Conservation (phyloP, 345 rosid genomes). For the Rubroshorea leprosula region DNA sequence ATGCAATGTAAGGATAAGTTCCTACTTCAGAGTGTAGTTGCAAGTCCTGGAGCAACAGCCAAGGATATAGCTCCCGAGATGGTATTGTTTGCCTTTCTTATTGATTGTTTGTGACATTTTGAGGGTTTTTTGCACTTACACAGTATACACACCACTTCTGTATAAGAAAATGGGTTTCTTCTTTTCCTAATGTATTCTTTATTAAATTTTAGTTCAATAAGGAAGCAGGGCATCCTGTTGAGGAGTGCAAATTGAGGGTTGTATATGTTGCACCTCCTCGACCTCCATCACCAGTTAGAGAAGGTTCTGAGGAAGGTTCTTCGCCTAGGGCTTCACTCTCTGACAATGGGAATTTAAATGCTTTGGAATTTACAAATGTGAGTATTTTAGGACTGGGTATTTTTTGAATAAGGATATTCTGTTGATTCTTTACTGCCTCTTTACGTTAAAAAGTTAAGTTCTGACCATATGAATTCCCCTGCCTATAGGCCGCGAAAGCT, state of each 20-base stretch:
- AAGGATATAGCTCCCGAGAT: conserved; percentile 70
- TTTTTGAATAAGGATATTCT: background rate
- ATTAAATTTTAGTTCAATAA: conserved; percentile 46
- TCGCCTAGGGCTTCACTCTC: conserved; percentile 68
- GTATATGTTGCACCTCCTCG: conserved; percentile 69
- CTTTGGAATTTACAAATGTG: conserved; percentile 52
- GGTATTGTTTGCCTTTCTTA: conserved; percentile 28
- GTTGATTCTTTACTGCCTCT: background rate
- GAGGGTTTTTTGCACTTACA: too few relatives aligned
- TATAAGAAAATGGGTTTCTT: too few relatives aligned
- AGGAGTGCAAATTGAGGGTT: conserved; percentile 77
- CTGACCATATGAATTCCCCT: background rate
- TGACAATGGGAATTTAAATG: conserved; percentile 48
- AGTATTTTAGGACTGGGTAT: conserved; percentile 25
- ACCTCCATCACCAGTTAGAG: conserved; percentile 71
- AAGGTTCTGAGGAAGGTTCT: conserved; percentile 82
- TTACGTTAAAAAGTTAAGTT: conserved; percentile 13
- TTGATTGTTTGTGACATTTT: background rate
- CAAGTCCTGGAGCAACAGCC: conserved; percentile 46
- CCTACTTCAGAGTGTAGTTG: conserved; percentile 62
- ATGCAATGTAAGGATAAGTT: conserved; percentile 93
- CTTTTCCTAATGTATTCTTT: background rate
- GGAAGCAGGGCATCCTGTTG: conserved; percentile 57
- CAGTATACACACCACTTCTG: too few relatives aligned
- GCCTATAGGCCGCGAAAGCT: conserved; percentile 44